These are phyloP conservation scores for Exophiala alcalophila DNA, from an alignment of 2,329 filamentous ascomycete genomes.

Conservation along the genomic window DNA sequence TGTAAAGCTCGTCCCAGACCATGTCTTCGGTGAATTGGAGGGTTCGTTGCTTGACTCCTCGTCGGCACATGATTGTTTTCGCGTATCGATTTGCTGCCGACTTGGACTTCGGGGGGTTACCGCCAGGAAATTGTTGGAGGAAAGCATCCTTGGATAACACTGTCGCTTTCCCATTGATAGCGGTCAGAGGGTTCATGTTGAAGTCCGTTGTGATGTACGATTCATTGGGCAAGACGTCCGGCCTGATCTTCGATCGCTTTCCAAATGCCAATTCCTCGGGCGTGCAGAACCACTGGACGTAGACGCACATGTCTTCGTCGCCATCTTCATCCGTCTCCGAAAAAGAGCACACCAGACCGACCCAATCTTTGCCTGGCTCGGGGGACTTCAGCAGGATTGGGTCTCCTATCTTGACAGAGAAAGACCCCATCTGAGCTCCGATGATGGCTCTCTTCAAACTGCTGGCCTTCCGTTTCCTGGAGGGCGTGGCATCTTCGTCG, in stretches of 20 bases:
- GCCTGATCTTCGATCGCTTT: conserved; percentile 62
- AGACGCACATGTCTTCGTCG: conserved; percentile 68
- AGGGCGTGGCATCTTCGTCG: conserved; percentile 26
- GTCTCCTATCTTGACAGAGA: conserved; percentile 79
- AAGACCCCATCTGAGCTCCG: conserved; percentile 77
- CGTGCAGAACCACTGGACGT: conserved; percentile 89
- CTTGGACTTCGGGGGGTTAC: conserved; percentile 65
- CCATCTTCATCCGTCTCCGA: conserved; percentile 68
- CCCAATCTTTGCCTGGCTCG: conserved; percentile 83
- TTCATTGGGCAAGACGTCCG: conserved; percentile 81
- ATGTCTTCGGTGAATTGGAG: conserved; percentile 92
- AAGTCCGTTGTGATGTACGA: conserved; percentile 85
- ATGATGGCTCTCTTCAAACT: conserved; percentile 54
- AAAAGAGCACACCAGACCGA: conserved; percentile 83
- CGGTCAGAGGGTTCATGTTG: conserved; percentile 80
- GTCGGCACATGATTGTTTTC: conserved; percentile 84
- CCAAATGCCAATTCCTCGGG: conserved; percentile 70
- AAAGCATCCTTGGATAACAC: conserved; percentile 73
- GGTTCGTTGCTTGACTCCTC: conserved; percentile 84
- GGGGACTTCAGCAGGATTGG: conserved; percentile 83
- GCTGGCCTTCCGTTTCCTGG: conserved; percentile 29
- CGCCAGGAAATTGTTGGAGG: conserved; percentile 66
- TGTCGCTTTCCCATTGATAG: conserved; percentile 84
- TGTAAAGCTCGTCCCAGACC: conserved; percentile 81
- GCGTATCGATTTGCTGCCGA: conserved; percentile 66